Evolutionary conservation across 1,284 basidiomycete species (phyloP), one percentile per base, ranked within the genome.

Genomic region (Cryptococcus floricola): DNA sequence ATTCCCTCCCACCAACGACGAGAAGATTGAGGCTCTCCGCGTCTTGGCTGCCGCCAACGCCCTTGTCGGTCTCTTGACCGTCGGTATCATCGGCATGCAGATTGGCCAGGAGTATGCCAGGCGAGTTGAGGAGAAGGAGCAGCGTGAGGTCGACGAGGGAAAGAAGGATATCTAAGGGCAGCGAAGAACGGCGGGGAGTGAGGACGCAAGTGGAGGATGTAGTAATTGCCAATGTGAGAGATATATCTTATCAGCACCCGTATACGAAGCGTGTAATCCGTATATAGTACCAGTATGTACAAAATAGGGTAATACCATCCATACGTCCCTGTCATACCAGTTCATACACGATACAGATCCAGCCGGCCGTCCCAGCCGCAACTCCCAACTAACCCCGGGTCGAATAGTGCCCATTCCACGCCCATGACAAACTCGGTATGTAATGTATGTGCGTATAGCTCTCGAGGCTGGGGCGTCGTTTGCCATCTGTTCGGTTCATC

Each of bases 341-440:
- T 34, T 34, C 31, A 57, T 37, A 55, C 47, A 25, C 82, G 83
- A 72, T 88, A 92, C 56, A 95, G 79, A 76, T 89, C 86, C 50
- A 94, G 77, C 75, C 85, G 84, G 65, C 86, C 84, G 66, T 97
- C 93, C 94, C 93, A 97, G 50, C 88, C 85, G 69, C 88, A 92
- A 62, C 85, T 92, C 19, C 90, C 92, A 52, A 97, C 68, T 16
- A 92, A 70, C 1, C 89, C 89, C 63, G 89, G 85, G 54, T 95
- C 89, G 63, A 88, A 95, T 65, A 83, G 65, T 34, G 79, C 78
- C 95, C 95, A 98, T 19, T 83, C 83, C 61, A 91, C 86, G 0
- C 91, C 92, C 48, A 91, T 89, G 18, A 95, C 91, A 74, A 98
- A 98, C 77, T 98, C 95, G 3, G 90, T 92, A 72, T 98, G 95